These are phyloP conservation scores for Elymus sibiricus DNA, from an alignment of 176 grass and related monocot species.

Conservation along the genomic window DNA sequence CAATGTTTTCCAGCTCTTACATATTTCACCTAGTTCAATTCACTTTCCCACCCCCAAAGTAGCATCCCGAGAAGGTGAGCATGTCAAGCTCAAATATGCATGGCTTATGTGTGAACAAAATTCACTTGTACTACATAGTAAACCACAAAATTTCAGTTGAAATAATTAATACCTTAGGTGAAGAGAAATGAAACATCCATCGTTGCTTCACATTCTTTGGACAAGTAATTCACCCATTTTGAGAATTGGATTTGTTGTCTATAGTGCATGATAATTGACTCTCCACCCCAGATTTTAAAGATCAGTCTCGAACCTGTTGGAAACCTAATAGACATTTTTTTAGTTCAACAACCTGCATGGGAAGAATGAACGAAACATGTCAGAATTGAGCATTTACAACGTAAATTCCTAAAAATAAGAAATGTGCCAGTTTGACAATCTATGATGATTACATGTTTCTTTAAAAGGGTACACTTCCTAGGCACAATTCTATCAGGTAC, in stretches of 20 bases:
- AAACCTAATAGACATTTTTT: slow-evolving; percentile 83
- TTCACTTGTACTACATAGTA: neutral
- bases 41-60: slow-evolving; percentile 91
- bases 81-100: slow-evolving; percentile 95
- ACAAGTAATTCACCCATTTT: slow-evolving; percentile 70
- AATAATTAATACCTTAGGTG: slow-evolving; percentile 64
- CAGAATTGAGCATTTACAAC: neutral
- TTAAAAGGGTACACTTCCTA: slow-evolving; percentile 72
- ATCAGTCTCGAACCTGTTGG: slow-evolving; percentile 64
- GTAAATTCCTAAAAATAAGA: neutral
- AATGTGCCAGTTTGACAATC: neutral
- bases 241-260: slow-evolving; percentile 69
- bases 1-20: slow-evolving; percentile 81
- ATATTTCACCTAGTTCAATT: slow-evolving; percentile 61
- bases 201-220: slow-evolving; percentile 59
- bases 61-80: slow-evolving; percentile 96
- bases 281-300: slow-evolving; percentile 84
- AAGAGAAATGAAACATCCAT: slow-evolving; percentile 61
- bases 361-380: neutral
- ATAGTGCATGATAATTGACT: slow-evolving; percentile 87
- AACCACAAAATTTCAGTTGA: neutral
- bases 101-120: neutral
- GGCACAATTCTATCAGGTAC: no score
- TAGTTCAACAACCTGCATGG: slow-evolving; percentile 67
- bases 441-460: slow-evolving; percentile 66